Evolutionary conservation across 768 basidiomycete genomes (phyloP).

Genomic region (Suillus weaverae): DNA sequence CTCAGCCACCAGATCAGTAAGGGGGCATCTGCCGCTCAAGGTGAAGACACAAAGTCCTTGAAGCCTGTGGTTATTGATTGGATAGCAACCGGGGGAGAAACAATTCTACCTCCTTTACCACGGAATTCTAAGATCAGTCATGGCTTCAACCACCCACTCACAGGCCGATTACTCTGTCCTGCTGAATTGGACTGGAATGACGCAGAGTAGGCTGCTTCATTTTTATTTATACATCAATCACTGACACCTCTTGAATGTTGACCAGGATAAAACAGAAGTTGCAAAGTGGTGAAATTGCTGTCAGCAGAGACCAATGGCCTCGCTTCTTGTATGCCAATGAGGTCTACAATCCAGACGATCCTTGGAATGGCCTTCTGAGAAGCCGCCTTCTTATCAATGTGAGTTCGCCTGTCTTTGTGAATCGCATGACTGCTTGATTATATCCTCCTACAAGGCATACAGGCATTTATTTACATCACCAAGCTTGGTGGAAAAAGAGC

Average conservation of each 20-base stretch:
- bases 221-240: background rate
- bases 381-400: constrained; percentile 23
- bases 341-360: constrained; percentile 23
- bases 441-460: constrained; percentile 18
- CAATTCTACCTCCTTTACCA: constrained; percentile 8
- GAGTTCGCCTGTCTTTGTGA: background rate
- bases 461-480: constrained; percentile 33
- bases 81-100: constrained; percentile 19
- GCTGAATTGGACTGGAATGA: constrained; percentile 22
- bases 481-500: constrained; percentile 29
- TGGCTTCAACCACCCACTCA: constrained; percentile 20
- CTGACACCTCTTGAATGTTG: background rate
- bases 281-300: constrained; percentile 14
- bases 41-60: constrained; percentile 15
- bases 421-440: constrained; percentile 11
- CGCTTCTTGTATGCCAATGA: constrained; percentile 22
- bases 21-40: constrained; percentile 18
- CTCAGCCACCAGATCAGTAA: constrained; percentile 33
- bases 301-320: constrained; percentile 28
- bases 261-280: constrained; percentile 7
- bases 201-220: constrained; percentile 9
- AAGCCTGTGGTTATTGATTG: constrained; percentile 25
- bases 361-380: constrained; percentile 28
- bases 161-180: constrained; percentile 22
- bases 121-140: constrained; percentile 17